A percentile compares a stretch with the other conserved stretches of the same genome.
phyloP scores from a whole-genome alignment of 345 rosid genomes.

The Sonneratia caseolaris region DNA sequence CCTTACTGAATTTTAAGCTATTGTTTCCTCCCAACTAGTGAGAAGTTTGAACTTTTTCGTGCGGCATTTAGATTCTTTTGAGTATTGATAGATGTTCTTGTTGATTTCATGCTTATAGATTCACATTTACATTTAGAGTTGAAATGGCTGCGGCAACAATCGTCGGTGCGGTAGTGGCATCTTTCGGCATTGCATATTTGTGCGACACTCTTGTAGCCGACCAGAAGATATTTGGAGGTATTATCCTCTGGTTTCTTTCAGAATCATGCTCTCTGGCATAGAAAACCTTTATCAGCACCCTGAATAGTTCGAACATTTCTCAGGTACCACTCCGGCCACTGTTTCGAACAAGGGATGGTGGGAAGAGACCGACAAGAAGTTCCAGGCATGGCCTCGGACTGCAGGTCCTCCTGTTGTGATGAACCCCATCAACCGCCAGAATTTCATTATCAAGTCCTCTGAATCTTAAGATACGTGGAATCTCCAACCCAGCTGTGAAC shows the following conservation, averaged over 20 bases:
- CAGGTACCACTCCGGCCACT: slow-evolving; percentile 73
- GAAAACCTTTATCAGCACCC: background rate
- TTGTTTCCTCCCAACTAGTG: too few relatives aligned
- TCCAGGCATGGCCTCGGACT: slow-evolving; percentile 95
- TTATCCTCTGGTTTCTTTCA: slow-evolving; percentile 3
- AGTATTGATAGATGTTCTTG: too few relatives aligned
- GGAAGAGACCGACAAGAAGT: slow-evolving; percentile 74
- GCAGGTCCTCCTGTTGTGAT: slow-evolving; percentile 95
- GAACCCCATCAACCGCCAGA: slow-evolving; percentile 92
- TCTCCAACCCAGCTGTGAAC: background rate
- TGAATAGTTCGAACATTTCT: slow-evolving; percentile 5
- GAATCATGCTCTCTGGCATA: background rate
- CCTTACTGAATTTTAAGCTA: too few relatives aligned
- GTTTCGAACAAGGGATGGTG: slow-evolving; percentile 68
- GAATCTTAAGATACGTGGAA: slow-evolving; percentile 19
- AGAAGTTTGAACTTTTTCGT: too few relatives aligned
- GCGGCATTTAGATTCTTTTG: too few relatives aligned
- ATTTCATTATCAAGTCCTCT: slow-evolving; percentile 58
- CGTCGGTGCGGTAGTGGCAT: slow-evolving; percentile 37
- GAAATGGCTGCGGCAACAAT: slow-evolving; percentile 55
- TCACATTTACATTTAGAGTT: background rate
- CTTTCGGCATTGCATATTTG: slow-evolving; percentile 55
- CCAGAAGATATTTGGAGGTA: slow-evolving; percentile 79
- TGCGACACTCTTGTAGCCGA: slow-evolving; percentile 49
- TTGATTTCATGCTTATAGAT: too few relatives aligned